These are phyloP conservation scores for Metarhizium guizhouense DNA, from an alignment of 2,329 filamentous ascomycete genomes.

Conservation along the genomic window DNA sequence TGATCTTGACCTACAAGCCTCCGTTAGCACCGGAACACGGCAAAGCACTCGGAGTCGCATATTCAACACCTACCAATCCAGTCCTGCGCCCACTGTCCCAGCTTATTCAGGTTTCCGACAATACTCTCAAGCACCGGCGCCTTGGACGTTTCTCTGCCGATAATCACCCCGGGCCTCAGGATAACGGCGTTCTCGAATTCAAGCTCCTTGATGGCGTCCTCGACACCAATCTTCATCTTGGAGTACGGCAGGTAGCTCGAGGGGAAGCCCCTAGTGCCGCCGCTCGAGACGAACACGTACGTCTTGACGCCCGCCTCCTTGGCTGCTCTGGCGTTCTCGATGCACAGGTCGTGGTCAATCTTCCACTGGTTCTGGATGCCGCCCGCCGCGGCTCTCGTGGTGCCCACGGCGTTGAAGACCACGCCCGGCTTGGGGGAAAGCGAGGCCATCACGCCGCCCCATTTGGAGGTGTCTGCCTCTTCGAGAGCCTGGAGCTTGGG, in stretches of 20 bases:
- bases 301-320: slow-evolving; percentile 62
- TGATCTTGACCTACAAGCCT: background rate
- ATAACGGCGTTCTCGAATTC: slow-evolving; percentile 74
- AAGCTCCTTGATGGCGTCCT: slow-evolving; percentile 63
- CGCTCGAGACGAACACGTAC: slow-evolving; percentile 67
- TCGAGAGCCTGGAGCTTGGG: slow-evolving; percentile 53
- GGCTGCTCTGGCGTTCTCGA: slow-evolving; percentile 67
- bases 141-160: slow-evolving; percentile 37
- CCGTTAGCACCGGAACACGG: background rate
- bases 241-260: slow-evolving; percentile 38
- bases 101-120: background rate
- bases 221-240: slow-evolving; percentile 80
- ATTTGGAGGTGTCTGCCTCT: slow-evolving; percentile 59
- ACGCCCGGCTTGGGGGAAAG: slow-evolving; percentile 48
- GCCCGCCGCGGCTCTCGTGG: slow-evolving; percentile 67
- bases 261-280: slow-evolving; percentile 34
- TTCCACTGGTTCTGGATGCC: slow-evolving; percentile 72
- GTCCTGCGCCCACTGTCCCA: background rate
- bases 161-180: slow-evolving; percentile 62
- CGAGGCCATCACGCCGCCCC: slow-evolving; percentile 51
- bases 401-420: slow-evolving; percentile 73
- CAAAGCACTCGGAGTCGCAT: background rate
- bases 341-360: slow-evolving; percentile 80
- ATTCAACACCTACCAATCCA: background rate
- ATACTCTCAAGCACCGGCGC: background rate